Evolutionary conservation across 2,329 filamentous ascomycete species (phyloP).

Genomic region (Pestalotiopsis sp.): DNA sequence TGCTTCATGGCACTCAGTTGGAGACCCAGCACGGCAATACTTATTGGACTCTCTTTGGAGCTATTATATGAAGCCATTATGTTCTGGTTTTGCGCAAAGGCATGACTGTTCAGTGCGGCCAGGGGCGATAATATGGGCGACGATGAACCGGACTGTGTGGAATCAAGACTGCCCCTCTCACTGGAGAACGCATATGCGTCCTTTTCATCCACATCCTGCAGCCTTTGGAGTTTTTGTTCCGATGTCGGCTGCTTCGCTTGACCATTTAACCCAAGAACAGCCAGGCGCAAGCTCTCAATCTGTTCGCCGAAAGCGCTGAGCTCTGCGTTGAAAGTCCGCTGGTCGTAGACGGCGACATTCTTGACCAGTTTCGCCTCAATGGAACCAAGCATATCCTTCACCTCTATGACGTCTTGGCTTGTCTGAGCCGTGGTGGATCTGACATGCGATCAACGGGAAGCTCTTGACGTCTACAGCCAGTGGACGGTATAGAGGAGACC

Average conservation of each 20-base stretch:
- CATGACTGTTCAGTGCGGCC: neutral
- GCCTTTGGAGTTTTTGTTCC: neutral
- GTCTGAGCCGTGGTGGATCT: constrained; percentile 7
- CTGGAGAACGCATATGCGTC: neutral
- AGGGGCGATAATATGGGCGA: constrained; percentile 2
- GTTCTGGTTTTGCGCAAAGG: neutral
- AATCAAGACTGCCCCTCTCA: neutral
- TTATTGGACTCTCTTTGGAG: neutral
- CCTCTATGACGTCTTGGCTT: neutral
- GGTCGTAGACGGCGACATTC: neutral
- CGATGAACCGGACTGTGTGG: neutral
- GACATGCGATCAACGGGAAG: neutral
- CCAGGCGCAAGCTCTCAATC: neutral
- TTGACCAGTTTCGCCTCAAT: neutral
- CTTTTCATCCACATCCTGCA: neutral
- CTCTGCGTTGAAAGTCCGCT: neutral
- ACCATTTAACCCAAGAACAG: neutral
- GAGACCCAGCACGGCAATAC: neutral
- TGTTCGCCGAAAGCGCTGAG: neutral
- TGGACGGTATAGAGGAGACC: neutral
- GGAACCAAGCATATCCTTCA: neutral
- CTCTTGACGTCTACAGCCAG: neutral
- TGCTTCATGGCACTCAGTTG: constrained; percentile 1
- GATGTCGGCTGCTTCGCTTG: no score
- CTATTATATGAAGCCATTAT: neutral